Evolutionary conservation across 495 filamentous ascomycete species (phyloP), one percentile per base, ranked within the genome.

Genomic region (Saxophila tyrrhenica): DNA sequence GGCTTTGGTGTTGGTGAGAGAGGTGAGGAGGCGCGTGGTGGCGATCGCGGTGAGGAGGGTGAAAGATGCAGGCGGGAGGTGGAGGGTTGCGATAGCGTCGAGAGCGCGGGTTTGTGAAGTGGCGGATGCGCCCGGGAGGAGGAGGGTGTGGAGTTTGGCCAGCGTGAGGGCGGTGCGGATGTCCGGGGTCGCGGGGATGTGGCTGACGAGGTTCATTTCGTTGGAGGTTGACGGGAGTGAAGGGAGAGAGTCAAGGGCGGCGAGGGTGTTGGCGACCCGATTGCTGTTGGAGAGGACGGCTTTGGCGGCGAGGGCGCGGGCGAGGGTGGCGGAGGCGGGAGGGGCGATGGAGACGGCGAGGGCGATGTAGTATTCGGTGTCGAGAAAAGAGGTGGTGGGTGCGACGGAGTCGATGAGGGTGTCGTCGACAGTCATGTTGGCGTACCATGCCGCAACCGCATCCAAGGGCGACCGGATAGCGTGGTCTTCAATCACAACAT

Each of bases 371-470:
- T 52, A 60, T 38, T 60, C 53, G 17, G 50, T 53, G 42, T 60
- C 50, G 9, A 54, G 44, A 25, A 75, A 38, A 17, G 47, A 50
- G 70, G 54, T 76, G 84, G 53, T 48, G 24, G 51, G 25, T 35
- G 24, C 15, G 13, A 57, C 17, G 0, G 39, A 39, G 20, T 70
- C 70, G 23, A 82, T 67, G 21, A 97, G 77, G 8, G 79, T 81
- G 32, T 75, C 75, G 45, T 91, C 84, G 24, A 95, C 69, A n/a
- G 81, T 69, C 48, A 85, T 75, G 58, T 80, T 84, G 1, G 89
- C 94, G 73, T 81, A 91, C 91, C 90, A 95, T 0, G 90, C 85
- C 15, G 90, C 86, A 19, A 95, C 76, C 23, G 87, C 89, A 65
- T 97, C 91, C 54, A 95, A 78, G 8, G 90, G 87, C 13, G 87